These are phyloP conservation scores for Domatiomyces globalis DNA, from an alignment of 2,329 filamentous ascomycete species.

Conservation along the genomic window DNA sequence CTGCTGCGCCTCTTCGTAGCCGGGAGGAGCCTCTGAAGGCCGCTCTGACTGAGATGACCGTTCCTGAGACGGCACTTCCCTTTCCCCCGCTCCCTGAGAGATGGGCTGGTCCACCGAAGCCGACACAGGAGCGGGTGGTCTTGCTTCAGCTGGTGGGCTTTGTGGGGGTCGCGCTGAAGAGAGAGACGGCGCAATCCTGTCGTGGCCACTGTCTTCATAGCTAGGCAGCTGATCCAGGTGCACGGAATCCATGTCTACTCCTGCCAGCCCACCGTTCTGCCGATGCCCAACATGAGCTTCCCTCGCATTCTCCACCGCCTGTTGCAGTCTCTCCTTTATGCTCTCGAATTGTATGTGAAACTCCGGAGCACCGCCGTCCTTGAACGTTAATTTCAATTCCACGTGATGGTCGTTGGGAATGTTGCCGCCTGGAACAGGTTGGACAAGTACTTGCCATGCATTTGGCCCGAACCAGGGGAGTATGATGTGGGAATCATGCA, in stretches of 20 bases:
- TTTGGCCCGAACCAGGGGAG: conserved; percentile 90
- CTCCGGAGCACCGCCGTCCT: conserved; percentile 87
- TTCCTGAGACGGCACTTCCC: conserved; percentile 12
- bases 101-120: conserved; percentile 13
- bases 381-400: conserved; percentile 76
- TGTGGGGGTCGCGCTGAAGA: conserved; percentile 23
- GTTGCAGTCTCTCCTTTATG: conserved; percentile 68
- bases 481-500: conserved; percentile 71
- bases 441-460: conserved; percentile 68
- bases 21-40: conserved; percentile 68
- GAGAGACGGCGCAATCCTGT: conserved; percentile 21
- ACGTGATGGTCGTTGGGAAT: conserved; percentile 62
- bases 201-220: conserved; percentile 52
- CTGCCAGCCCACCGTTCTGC: conserved; percentile 26
- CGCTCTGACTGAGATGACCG: conserved; percentile 20
- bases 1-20: conserved; percentile 82
- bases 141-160: conserved; percentile 7
- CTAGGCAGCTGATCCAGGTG: conserved; percentile 78
- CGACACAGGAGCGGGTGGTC: conserved; percentile 1
- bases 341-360: conserved; percentile 72
- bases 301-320: conserved; percentile 61
- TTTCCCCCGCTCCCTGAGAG: conserved; percentile 8
- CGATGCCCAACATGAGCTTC: conserved; percentile 36
- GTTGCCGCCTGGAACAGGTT: conserved; percentile 69
- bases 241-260: conserved; percentile 48